Evolutionary conservation across 2,329 filamentous ascomycete species (phyloP).

Genomic region (Alternaria infectoria): DNA sequence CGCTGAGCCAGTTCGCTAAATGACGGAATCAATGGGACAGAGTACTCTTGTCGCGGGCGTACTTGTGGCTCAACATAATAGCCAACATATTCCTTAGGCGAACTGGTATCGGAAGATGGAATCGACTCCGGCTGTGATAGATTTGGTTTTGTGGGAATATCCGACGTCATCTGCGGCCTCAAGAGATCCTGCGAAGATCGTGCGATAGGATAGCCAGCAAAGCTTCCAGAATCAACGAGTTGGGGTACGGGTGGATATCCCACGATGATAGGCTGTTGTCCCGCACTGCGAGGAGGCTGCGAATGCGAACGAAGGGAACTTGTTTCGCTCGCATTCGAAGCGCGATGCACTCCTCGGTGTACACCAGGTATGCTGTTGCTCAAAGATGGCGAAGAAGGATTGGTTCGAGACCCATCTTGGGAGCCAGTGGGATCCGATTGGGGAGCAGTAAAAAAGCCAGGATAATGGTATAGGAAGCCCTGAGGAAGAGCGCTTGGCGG

Average conservation of each 20-base stretch:
- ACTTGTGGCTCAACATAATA: conserved; percentile 55
- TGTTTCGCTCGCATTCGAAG: conserved; percentile 52
- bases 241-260: conserved; percentile 49
- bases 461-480: conserved; percentile 55
- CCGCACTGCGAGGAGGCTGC: conserved; percentile 55
- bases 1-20: conserved; percentile 51
- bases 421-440: conserved; percentile 44
- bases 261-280: conserved; percentile 48
- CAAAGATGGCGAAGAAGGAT: conserved; percentile 57
- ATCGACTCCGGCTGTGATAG: conserved; percentile 27
- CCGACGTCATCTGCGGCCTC: conserved; percentile 22
- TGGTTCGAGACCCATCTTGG: conserved; percentile 54
- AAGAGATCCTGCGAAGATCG: conserved; percentile 41
- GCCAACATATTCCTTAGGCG: conserved; percentile 59
- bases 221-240: conserved; percentile 37
- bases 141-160: conserved; percentile 30
- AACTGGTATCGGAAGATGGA: conserved; percentile 37
- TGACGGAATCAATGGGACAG: conserved; percentile 43
- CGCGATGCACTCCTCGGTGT: conserved; percentile 51
- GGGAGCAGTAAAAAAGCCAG: conserved; percentile 50
- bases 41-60: conserved; percentile 48
- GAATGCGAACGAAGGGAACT: conserved; percentile 57
- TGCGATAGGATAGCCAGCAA: conserved; percentile 44
- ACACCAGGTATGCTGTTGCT: conserved; percentile 52
- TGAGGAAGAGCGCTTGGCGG: conserved; percentile 44